Percentiles rank a stretch among this genome's conserved stretches.
Conservation (phyloP, 306 rosid genomes). For the Cucurbita moschata region DNA sequence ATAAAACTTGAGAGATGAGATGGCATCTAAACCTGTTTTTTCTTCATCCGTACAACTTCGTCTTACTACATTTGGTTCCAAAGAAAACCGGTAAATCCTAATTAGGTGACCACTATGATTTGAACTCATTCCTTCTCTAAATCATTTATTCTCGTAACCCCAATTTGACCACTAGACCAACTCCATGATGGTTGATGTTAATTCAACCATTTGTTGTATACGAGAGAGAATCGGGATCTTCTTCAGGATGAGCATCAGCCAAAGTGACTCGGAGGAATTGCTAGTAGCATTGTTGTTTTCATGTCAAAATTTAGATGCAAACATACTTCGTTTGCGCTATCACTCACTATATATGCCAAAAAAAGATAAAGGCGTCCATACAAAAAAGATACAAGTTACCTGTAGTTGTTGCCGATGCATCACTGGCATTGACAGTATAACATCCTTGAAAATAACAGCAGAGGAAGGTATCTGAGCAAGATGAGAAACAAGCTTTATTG, state of each 20-base stretch:
- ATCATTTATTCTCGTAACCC: not conserved
- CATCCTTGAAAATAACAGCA: slow-evolving; percentile 74
- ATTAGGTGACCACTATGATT: not conserved
- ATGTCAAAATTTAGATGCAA: too few relatives aligned
- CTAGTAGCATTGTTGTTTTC: too few relatives aligned
- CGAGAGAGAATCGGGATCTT: too few relatives aligned
- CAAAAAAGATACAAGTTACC: slow-evolving; percentile 22
- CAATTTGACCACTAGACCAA: not conserved
- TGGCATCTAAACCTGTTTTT: not conserved
- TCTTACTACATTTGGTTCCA: not conserved
- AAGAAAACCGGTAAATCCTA: not conserved
- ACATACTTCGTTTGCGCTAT: too few relatives aligned
- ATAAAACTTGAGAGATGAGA: not conserved
- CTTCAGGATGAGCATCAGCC: too few relatives aligned
- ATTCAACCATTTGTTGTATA: too few relatives aligned
- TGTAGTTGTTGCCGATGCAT: slow-evolving; percentile 81
- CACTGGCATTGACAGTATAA: slow-evolving; percentile 73
- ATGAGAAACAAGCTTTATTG: slow-evolving; percentile 75
- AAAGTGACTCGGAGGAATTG: too few relatives aligned
- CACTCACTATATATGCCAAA: too few relatives aligned
- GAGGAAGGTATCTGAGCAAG: slow-evolving; percentile 88
- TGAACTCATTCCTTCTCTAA: too few relatives aligned
- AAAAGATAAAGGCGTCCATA: not conserved
- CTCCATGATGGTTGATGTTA: too few relatives aligned
- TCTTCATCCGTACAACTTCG: not conserved